Percentiles rank a stretch among this genome's conserved stretches.
Evolutionary conservation across 106 monocot species (phyloP).

Genomic region (Platanthera guangdongensis): DNA sequence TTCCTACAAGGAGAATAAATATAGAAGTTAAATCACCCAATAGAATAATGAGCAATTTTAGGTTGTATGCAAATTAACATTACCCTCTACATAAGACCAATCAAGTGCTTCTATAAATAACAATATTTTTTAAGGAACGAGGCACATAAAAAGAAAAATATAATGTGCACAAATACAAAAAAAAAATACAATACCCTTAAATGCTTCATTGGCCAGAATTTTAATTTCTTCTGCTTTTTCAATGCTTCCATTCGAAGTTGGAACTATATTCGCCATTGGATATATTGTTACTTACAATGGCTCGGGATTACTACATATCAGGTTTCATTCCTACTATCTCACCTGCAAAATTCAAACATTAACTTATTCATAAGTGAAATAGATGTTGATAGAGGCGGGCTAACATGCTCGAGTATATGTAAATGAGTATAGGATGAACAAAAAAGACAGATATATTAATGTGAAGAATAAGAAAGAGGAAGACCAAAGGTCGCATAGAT

Average conservation of each 20-base stretch:
- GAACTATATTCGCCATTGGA: constrained; percentile 34
- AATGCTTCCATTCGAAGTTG: constrained; percentile 25
- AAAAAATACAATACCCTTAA: constrained; percentile 47
- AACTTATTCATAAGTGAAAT: background rate
- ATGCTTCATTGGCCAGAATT: constrained; percentile 75
- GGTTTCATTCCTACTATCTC: background rate
- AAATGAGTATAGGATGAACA: background rate
- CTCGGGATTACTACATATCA: background rate
- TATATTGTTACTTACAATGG: background rate
- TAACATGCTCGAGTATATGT: background rate
- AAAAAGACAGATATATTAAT: background rate
- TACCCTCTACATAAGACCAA: background rate
- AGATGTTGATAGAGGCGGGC: background rate
- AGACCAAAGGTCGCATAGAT: background rate
- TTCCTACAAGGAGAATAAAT: background rate
- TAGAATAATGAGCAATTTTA: background rate
- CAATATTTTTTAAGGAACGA: background rate
- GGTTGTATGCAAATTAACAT: background rate
- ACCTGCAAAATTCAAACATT: constrained; percentile 1
- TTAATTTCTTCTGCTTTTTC: constrained; percentile 75
- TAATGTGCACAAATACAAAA: background rate
- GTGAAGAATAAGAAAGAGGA: background rate
- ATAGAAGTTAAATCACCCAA: background rate
- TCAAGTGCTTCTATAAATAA: background rate
- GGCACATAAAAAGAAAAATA: background rate